A percentile compares a stretch with the other conserved stretches of the same genome.
Conservation (phyloP, 2,329 filamentous ascomycete genomes). For the Alternaria longipes region DNA sequence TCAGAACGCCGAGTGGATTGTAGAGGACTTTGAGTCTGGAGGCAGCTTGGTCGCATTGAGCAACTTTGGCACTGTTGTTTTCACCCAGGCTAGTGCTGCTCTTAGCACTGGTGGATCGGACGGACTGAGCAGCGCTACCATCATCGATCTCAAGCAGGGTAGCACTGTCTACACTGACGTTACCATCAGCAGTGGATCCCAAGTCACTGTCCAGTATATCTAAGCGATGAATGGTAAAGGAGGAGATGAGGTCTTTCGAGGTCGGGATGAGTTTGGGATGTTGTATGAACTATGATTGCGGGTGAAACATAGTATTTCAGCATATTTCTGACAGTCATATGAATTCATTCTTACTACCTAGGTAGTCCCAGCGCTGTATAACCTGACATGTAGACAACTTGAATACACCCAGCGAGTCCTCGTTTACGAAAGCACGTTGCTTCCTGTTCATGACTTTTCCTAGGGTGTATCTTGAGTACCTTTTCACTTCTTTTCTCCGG, state of each 20-base stretch:
- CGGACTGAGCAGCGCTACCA: not conserved
- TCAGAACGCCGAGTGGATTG: slow-evolving; percentile 68
- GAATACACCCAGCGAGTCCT: not conserved
- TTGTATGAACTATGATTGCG: not conserved
- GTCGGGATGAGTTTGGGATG: not conserved
- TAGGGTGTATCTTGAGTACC: not conserved
- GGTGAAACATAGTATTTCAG: not conserved
- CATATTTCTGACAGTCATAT: not conserved
- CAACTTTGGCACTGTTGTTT: slow-evolving; percentile 6
- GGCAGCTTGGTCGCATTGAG: not conserved
- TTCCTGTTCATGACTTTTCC: no score
- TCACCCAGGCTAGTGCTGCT: not conserved
- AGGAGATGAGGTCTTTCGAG: not conserved
- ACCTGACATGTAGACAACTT: not conserved
- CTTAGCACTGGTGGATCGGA: slow-evolving; percentile 1
- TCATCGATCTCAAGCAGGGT: slow-evolving; percentile 7
- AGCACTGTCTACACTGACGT: slow-evolving; percentile 10
- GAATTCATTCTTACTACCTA: not conserved
- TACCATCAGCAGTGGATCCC: slow-evolving; percentile 7
- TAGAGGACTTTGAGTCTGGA: not conserved
- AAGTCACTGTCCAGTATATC: slow-evolving; percentile 9
- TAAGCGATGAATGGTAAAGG: not conserved
- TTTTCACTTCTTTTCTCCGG: not conserved
- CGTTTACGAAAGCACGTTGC: not conserved
- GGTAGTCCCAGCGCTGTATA: no score